A percentile compares a stretch with the other conserved stretches of the same genome.
Evolutionary conservation across 129 eudicot species (phyloP).

Genomic region (Artemisia tridentata): DNA sequence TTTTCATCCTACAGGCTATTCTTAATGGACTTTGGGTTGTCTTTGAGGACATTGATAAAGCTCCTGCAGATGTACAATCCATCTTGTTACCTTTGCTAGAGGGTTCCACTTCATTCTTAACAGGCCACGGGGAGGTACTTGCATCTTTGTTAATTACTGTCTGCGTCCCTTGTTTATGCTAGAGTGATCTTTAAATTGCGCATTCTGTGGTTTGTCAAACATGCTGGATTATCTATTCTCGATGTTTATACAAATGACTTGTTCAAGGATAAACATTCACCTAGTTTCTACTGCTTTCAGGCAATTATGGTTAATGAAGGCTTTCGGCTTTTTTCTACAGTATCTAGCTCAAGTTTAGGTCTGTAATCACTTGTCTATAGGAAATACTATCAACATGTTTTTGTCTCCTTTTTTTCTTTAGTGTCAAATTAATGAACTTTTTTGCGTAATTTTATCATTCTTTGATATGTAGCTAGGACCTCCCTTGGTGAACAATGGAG

Average conservation of each 20-base stretch:
- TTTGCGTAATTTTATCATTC: background rate
- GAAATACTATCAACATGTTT: background rate
- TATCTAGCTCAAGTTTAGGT: background rate
- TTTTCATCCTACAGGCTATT: conserved; percentile 58
- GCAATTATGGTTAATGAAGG: background rate
- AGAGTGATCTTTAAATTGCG: too few species aligned
- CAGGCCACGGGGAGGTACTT: background rate
- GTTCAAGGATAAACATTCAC: conserved; percentile 11
- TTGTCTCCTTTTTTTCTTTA: too few species aligned
- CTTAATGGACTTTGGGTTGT: conserved; percentile 90
- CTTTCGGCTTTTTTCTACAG: background rate
- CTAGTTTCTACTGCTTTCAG: background rate
- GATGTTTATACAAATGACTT: too few species aligned
- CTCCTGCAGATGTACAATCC: conserved; percentile 84
- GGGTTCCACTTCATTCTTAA: background rate
- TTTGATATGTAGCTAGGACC: background rate
- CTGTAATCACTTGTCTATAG: background rate
- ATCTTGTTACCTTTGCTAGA: conserved; percentile 85
- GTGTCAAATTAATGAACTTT: too few species aligned
- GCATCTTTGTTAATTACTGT: background rate
- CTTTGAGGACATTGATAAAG: conserved; percentile 95
- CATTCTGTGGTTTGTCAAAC: too few species aligned
- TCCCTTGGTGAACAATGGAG: conserved; percentile 64
- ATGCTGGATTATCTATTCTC: too few species aligned
- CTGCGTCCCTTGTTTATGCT: background rate